These are phyloP conservation scores for Fusarium redolens DNA, from an alignment of 2,329 filamentous ascomycete species.

Conservation along the genomic window DNA sequence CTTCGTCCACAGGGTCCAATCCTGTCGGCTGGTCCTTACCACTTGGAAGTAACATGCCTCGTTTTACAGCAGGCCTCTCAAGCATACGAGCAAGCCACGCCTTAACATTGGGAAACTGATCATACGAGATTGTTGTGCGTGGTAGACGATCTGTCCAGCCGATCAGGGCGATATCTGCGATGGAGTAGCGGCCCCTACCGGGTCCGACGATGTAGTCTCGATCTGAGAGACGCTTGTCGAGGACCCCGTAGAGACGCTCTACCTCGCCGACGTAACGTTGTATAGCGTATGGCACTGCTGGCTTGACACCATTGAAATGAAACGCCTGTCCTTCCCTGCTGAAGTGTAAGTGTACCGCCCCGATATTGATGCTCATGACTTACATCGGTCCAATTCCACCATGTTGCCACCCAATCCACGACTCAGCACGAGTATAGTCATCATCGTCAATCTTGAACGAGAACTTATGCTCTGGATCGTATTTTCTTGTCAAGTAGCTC, in stretches of 20 bases:
- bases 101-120: conserved; percentile 77
- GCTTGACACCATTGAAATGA: conserved; percentile 76
- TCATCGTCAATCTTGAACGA: conserved; percentile 54
- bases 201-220: conserved; percentile 66
- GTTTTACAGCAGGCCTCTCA: conserved; percentile 75
- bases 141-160: conserved; percentile 72
- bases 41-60: conserved; percentile 76
- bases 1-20: conserved; percentile 36
- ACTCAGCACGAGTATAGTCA: conserved; percentile 50
- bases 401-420: conserved; percentile 77
- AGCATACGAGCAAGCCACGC: conserved; percentile 79
- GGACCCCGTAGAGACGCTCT: conserved; percentile 77
- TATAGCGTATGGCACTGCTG: conserved; percentile 76
- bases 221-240: conserved; percentile 71
- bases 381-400: conserved; percentile 76
- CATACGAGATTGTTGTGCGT: conserved; percentile 53
- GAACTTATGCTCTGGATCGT: conserved; percentile 68
- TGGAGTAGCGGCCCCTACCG: conserved; percentile 66
- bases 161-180: conserved; percentile 78
- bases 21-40: conserved; percentile 43
- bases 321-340: conserved; percentile 78
- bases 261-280: conserved; percentile 82
- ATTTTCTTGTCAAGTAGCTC: conserved; percentile 77
- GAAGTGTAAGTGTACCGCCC: conserved; percentile 25
- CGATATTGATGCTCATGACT: background rate